Evolutionary conservation across 73 alveolate species (phyloP).

Genomic region (Paraurostyla sp.): DNA sequence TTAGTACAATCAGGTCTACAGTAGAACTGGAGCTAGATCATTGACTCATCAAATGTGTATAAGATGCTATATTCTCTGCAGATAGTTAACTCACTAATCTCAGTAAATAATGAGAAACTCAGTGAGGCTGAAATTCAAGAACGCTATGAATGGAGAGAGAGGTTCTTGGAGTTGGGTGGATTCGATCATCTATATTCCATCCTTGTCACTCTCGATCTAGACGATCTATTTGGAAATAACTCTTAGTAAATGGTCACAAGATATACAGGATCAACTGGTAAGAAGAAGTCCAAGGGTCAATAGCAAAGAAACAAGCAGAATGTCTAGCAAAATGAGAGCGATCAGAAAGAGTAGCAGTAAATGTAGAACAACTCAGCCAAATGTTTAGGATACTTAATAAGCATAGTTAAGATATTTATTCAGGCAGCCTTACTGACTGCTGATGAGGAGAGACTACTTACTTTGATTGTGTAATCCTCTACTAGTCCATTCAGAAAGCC

Average conservation of each 20-base stretch:
- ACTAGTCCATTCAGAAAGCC: constrained; percentile 73
- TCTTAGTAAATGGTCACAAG: neutral
- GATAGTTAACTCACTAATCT: constrained; percentile 71
- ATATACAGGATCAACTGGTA: neutral
- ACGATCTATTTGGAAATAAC: constrained; percentile 23
- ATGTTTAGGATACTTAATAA: constrained; percentile 59
- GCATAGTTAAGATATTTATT: constrained; percentile 65
- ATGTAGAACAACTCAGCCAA: constrained; percentile 49
- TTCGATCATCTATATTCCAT: constrained; percentile 69
- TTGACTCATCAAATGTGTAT: constrained; percentile 70
- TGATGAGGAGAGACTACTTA: constrained; percentile 69
- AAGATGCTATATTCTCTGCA: constrained; percentile 77
- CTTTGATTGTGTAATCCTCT: constrained; percentile 68
- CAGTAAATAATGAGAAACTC: constrained; percentile 52
- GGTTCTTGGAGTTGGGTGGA: constrained; percentile 75
- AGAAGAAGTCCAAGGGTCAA: neutral
- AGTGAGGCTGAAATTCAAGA: constrained; percentile 72
- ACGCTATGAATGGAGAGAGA: constrained; percentile 77
- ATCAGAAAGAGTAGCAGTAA: neutral
- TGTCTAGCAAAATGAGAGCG: neutral
- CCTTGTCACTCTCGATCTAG: constrained; percentile 45
- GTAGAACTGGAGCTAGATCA: constrained; percentile 63
- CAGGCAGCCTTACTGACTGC: constrained; percentile 68
- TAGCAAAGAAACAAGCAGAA: neutral
- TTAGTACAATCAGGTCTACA: constrained; percentile 15